These are phyloP conservation scores for Macroventuria anomochaeta DNA, from an alignment of 2,329 filamentous ascomycete genomes.

Conservation along the genomic window DNA sequence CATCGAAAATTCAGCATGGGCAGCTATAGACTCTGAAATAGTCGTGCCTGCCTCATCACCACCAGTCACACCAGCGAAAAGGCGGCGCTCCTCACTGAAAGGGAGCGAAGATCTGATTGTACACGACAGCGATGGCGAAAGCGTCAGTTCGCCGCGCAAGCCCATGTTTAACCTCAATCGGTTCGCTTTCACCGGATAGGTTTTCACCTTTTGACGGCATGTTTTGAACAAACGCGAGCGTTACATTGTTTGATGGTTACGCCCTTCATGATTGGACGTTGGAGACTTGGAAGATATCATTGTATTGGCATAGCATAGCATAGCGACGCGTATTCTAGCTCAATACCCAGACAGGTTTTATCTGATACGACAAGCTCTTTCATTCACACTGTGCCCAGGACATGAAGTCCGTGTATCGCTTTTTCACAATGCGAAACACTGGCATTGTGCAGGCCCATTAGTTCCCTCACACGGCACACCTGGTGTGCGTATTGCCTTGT, in stretches of 20 bases:
- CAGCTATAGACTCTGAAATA: slow-evolving; percentile 38
- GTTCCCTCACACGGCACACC: too few species aligned
- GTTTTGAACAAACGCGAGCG: background rate
- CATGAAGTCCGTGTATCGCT: too few species aligned
- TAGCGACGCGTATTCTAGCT: slow-evolving; percentile 1
- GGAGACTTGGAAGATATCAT: background rate
- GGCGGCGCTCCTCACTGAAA: slow-evolving; percentile 36
- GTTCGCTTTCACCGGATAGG: slow-evolving; percentile 47
- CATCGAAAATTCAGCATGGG: slow-evolving; percentile 36
- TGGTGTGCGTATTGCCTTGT: too few species aligned
- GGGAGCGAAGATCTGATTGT: slow-evolving; percentile 58
- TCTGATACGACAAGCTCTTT: too few species aligned
- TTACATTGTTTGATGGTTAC: background rate
- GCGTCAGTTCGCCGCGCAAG: slow-evolving; percentile 44
- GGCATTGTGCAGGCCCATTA: too few species aligned
- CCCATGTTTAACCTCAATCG: slow-evolving; percentile 48
- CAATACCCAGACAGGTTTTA: background rate
- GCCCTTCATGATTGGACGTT: slow-evolving; percentile 3
- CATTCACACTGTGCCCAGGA: too few species aligned
- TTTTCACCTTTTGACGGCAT: background rate
- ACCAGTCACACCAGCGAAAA: slow-evolving; percentile 27
- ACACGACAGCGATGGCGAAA: slow-evolving; percentile 53
- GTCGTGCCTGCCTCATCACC: slow-evolving; percentile 42
- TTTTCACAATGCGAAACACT: too few species aligned
- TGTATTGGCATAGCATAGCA: slow-evolving; percentile 10